Percentiles rank a stretch among this genome's conserved stretches.
Evolutionary conservation across 2,329 filamentous ascomycete species (phyloP).

Genomic region (Aureobasidium sp.): DNA sequence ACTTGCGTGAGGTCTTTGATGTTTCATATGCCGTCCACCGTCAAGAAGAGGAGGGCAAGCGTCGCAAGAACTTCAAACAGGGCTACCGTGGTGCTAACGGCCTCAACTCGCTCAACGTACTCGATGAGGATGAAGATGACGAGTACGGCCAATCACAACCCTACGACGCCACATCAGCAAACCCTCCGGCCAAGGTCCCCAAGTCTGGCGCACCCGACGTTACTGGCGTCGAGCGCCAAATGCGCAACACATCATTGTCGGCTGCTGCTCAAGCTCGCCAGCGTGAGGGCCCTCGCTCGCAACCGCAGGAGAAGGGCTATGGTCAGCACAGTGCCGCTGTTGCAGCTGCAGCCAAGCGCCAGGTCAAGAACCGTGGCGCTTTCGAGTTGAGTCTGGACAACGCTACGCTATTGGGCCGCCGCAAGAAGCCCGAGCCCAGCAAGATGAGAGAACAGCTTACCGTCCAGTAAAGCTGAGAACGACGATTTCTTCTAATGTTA

Average conservation of each 20-base stretch:
- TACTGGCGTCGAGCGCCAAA: slow-evolving; percentile 72
- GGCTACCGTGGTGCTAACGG: slow-evolving; percentile 53
- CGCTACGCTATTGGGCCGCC: slow-evolving; percentile 74
- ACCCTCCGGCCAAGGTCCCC: slow-evolving; percentile 56
- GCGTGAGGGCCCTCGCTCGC: slow-evolving; percentile 40
- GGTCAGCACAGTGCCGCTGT: slow-evolving; percentile 82
- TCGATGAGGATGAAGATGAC: slow-evolving; percentile 57
- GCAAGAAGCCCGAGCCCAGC: slow-evolving; percentile 41
- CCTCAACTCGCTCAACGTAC: slow-evolving; percentile 56
- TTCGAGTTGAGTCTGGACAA: slow-evolving; percentile 92
- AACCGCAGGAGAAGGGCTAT: slow-evolving; percentile 55
- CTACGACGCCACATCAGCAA: slow-evolving; percentile 38
- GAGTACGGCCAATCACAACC: slow-evolving; percentile 51
- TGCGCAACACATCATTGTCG: slow-evolving; percentile 72
- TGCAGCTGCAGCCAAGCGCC: slow-evolving; percentile 72
- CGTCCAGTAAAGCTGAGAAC: slow-evolving; percentile 15
- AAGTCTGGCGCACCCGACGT: slow-evolving; percentile 52
- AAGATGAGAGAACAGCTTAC: slow-evolving; percentile 35
- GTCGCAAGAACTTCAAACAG: slow-evolving; percentile 73
- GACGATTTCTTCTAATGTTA: neutral
- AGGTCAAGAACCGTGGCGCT: slow-evolving; percentile 68
- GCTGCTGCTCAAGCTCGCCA: slow-evolving; percentile 55
- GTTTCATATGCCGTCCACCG: slow-evolving; percentile 96
- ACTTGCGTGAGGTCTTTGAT: slow-evolving; percentile 93
- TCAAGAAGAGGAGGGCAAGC: slow-evolving; percentile 91